These are phyloP conservation scores for Microdochium nivale DNA, from an alignment of 2,329 filamentous ascomycete species.

Conservation along the genomic window DNA sequence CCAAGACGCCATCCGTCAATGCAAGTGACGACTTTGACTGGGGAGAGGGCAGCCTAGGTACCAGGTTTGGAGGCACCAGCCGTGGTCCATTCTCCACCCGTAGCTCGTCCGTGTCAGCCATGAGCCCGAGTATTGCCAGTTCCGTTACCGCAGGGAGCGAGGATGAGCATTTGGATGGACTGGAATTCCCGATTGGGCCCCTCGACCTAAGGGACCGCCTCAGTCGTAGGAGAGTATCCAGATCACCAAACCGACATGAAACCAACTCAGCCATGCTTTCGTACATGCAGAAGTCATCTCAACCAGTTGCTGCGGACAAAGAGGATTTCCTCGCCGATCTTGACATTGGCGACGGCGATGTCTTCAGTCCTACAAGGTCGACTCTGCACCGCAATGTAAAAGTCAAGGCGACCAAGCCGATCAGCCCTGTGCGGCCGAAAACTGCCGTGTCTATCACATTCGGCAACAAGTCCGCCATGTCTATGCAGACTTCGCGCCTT, in stretches of 20 bases:
- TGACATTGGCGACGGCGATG: conserved; percentile 75
- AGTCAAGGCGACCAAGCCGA: conserved; percentile 62
- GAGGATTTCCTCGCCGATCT: conserved; percentile 84
- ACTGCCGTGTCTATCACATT: conserved; percentile 84
- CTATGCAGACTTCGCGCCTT: conserved; percentile 55
- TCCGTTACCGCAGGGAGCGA: conserved; percentile 89
- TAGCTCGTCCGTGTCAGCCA: conserved; percentile 78
- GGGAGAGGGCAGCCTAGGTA: conserved; percentile 88
- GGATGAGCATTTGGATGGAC: conserved; percentile 84
- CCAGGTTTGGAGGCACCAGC: conserved; percentile 78
- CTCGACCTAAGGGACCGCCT: conserved; percentile 76
- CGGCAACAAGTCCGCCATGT: conserved; percentile 61
- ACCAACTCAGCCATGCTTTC: conserved; percentile 7
- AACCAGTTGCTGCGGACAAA: conserved; percentile 32
- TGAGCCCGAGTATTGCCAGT: conserved; percentile 89
- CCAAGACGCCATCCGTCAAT: conserved; percentile 51
- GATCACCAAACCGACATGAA: conserved; percentile 41
- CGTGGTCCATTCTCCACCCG: conserved; percentile 71
- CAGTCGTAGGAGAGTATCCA: conserved; percentile 58
- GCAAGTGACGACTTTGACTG: conserved; percentile 76
- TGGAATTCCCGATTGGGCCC: conserved; percentile 75
- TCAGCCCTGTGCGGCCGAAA: conserved; percentile 63
- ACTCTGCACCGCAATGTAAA: conserved; percentile 89
- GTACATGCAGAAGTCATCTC: conserved; percentile 24
- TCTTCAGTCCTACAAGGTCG: conserved; percentile 72